Percentiles rank a stretch among this genome's conserved stretches.
Evolutionary conservation across 495 filamentous ascomycete genomes (phyloP).

Genomic region (Cetradonia linearis): DNA sequence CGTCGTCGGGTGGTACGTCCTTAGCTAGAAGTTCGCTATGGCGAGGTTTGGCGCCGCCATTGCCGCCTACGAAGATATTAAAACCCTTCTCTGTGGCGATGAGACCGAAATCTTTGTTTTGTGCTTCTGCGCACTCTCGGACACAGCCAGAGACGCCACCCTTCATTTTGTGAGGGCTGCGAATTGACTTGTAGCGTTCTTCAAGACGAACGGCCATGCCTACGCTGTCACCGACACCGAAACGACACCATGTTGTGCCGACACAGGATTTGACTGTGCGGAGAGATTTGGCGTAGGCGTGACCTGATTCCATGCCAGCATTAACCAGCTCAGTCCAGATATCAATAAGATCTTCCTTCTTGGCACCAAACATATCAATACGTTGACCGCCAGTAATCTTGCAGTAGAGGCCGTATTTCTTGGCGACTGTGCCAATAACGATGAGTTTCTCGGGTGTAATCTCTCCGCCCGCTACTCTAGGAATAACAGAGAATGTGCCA

Average conservation of each 20-base stretch:
- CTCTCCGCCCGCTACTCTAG: conserved; percentile 76
- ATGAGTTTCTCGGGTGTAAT: conserved; percentile 89
- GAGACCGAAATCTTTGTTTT: conserved; percentile 93
- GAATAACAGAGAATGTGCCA: conserved; percentile 86
- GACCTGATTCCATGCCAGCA: conserved; percentile 90
- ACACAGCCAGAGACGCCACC: conserved; percentile 88
- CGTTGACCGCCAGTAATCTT: conserved; percentile 95
- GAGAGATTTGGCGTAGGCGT: conserved; percentile 88
- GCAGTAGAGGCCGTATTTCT: conserved; percentile 80
- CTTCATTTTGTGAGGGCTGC: conserved; percentile 88
- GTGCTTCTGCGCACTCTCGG: conserved; percentile 88
- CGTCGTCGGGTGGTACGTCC: conserved; percentile 77
- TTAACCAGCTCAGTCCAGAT: conserved; percentile 83
- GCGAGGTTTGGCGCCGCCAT: conserved; percentile 79
- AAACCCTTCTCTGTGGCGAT: conserved; percentile 93
- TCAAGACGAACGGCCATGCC: conserved; percentile 90
- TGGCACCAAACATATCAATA: conserved; percentile 92
- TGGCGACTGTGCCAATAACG: conserved; percentile 77
- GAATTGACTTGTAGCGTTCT: conserved; percentile 89
- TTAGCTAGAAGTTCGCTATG: conserved; percentile 86
- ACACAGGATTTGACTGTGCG: conserved; percentile 90
- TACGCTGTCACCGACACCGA: conserved; percentile 90
- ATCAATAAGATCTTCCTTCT: conserved; percentile 79
- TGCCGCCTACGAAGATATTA: conserved; percentile 90
- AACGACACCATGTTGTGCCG: conserved; percentile 90